Conservation (phyloP, 108 stramenopile species). For the Craspedostauros australis region DNA sequence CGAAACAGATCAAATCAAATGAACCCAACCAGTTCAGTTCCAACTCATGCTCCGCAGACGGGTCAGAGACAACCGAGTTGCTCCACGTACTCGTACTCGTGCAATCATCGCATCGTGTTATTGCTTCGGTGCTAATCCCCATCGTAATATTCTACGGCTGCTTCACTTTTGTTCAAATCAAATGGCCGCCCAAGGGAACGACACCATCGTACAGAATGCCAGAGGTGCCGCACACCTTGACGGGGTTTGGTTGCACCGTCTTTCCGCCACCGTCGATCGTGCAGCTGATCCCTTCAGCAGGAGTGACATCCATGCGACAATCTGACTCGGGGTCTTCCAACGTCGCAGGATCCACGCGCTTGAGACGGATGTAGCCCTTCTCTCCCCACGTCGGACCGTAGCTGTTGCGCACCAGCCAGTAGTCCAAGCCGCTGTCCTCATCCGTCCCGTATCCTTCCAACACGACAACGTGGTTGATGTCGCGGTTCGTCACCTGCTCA, state of each 20-base stretch:
- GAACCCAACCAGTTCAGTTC: no score
- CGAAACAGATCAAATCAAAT: no score
- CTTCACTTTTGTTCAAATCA: slow-evolving; percentile 7
- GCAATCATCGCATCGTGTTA: no score
- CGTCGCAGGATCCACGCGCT: slow-evolving; percentile 42
- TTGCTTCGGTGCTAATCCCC: neutral
- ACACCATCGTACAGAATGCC: slow-evolving; percentile 62
- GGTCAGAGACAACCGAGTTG: no score
- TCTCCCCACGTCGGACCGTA: slow-evolving; percentile 86
- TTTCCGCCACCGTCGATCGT: slow-evolving; percentile 59
- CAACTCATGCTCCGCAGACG: no score
- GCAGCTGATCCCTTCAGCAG: slow-evolving; percentile 75
- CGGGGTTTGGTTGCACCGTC: slow-evolving; percentile 23
- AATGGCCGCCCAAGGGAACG: slow-evolving; percentile 52
- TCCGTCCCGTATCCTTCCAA: slow-evolving; percentile 84
- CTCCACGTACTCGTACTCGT: no score
- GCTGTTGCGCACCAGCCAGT: slow-evolving; percentile 73
- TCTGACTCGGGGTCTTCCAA: slow-evolving; percentile 31
- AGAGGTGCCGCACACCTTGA: slow-evolving; percentile 71
- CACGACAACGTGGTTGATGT: slow-evolving; percentile 81
- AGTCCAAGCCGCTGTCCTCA: slow-evolving; percentile 53
- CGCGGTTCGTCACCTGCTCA: slow-evolving; percentile 1
- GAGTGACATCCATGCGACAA: slow-evolving; percentile 65
- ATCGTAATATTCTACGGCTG: neutral
- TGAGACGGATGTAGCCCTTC: slow-evolving; percentile 71